A percentile compares a stretch with the other conserved stretches of the same genome.
phyloP scores from a whole-genome alignment of 306 rosid genomes.

The Citrullus amarus region DNA sequence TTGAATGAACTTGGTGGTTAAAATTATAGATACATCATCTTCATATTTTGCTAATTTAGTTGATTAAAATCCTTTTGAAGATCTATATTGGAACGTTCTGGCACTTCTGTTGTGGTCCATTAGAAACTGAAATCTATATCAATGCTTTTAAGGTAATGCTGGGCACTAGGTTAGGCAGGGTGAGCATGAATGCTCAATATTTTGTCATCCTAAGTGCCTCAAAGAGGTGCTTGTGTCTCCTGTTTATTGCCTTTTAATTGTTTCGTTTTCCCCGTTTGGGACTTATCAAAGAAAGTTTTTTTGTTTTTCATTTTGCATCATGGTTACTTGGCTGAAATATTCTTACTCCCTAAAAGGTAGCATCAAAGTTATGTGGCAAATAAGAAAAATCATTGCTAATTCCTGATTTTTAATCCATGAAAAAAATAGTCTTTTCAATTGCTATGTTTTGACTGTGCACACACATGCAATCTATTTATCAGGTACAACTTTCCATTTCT shows the following conservation, averaged over 20 bases:
- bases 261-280: background rate
- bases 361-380: background rate
- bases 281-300: background rate
- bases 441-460: background rate
- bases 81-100: background rate
- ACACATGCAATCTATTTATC: background rate
- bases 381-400: background rate
- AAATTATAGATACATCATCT: background rate
- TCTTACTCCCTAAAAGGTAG: background rate
- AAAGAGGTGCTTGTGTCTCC: background rate
- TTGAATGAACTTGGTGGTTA: background rate
- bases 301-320: background rate
- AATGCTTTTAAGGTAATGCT: background rate
- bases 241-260: background rate
- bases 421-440: background rate
- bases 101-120: background rate
- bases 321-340: background rate
- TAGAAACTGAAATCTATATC: background rate
- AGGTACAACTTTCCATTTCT: background rate
- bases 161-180: background rate
- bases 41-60: background rate
- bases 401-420: background rate
- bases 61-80: background rate
- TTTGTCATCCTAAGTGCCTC: background rate
- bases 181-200: background rate